Evolutionary conservation across 2,329 filamentous ascomycete species (phyloP), one percentile per base, ranked within the genome.

Genomic region (Alternaria angustiovoidea): DNA sequence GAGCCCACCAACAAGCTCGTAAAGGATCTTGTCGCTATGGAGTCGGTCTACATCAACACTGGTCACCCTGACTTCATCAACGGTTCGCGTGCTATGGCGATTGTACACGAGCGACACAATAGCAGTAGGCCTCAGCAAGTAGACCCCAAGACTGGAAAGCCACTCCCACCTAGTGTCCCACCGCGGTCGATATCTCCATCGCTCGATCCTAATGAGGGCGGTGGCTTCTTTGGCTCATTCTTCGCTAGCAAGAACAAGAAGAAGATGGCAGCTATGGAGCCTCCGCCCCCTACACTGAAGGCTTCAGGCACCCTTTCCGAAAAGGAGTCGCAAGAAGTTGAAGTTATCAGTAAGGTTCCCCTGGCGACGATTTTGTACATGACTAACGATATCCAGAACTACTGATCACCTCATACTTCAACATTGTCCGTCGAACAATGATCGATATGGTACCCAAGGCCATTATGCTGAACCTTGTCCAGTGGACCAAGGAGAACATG

Each of bases 191-290:
- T 87, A 56, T 96, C 90, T 75, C 95, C 93, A 7, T 91, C 89
- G 39, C 82, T 93, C 49, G 88, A 89, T 51, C 80, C 79, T 62
- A 92, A 92, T 75, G 83, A 77, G 9, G 74, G 78, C 16, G 73
- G 86, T 61, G 93, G 94, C 38, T 99, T 99, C 86, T 99, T 99
- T 73, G 95, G 95, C 70, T 96, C 92, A 75, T 99, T 99, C 87
- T 99, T 97, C 77, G 93, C 95, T 11, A 94, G 92, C 76, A 99
- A 98, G 88, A 99, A 98, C 84, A 99, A 98, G 89, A 99, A 99
- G 88, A 98, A 97, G 90, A 96, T 96, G 82, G 95, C 95, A n/a
- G 94, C 94, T 48, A 99, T 99, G 95, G 95, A 99, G 79, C 86
- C 95, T 14, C 95, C 95, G 39, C 95, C 95, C 64, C 88, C 95